Base-by-base conservation (phyloP, 2,329 filamentous ascomycete species). In the Monascus ruber region DNA sequence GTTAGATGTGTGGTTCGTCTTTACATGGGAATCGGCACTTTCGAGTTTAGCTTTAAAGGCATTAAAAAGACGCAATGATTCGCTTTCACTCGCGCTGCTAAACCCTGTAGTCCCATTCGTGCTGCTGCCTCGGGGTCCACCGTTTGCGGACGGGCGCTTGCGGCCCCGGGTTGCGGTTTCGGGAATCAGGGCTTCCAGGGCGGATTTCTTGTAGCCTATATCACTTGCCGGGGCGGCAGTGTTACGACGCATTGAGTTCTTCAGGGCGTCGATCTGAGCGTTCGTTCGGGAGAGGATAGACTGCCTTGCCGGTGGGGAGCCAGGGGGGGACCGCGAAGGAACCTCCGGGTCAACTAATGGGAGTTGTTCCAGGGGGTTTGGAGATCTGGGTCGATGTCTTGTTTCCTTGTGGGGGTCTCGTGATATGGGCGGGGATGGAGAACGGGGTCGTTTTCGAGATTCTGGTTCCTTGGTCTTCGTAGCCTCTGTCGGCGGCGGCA, bases 1-100 rank as follows among this genome's bases (percentile, higher is more conserved):
- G 17, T 3, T 17, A 3, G 17, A 17, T 17, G 17, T 17, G 17
- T 17, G 17, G 35, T 26, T 24, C 44, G 56, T 60, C 27, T 66
- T 59, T 3, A 58, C 53, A 27, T 55, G 56, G 4, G 46, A 42
- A 28, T 60, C 45, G 28, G 55, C 51, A 7, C 55, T 55, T 34
- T 83, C 83, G 4, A 98, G 71, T 47, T 83, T 85, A 3, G 78
- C 74, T 53, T 81, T 83, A 65, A 96, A 98, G 0, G 79, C 80
- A 42, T 81, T 80, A 41, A 96, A 73, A 33, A 88, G 67, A 40
- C 81, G 74, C 10, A 94, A 57, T 0, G 82, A 72, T 38, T 76
- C 74, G 42, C 74, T 68, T 45, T 86, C 83, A 17, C 17, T 17
- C 9, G 60, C 66, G 17, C 72, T 66, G 33, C 68, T 66, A 5